Conservation (phyloP, 2,329 filamentous ascomycete species). For the Stachybotrys elegans region DNA sequence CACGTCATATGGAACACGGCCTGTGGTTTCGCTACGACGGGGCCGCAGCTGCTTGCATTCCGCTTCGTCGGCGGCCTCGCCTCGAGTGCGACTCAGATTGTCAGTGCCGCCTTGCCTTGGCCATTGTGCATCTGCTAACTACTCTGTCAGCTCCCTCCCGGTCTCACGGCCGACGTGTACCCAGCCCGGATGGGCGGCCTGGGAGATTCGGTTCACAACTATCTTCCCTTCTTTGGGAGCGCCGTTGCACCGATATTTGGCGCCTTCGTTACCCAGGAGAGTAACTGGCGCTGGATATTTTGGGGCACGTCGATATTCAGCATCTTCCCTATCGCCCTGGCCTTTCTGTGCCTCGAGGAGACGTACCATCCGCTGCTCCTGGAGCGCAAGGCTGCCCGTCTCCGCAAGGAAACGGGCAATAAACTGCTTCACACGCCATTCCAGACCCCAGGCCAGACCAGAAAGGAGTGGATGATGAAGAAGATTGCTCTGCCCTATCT, state of each 20-base stretch:
- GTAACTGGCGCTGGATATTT: constrained; percentile 41
- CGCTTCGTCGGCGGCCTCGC: constrained; percentile 54
- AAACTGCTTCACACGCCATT: not conserved
- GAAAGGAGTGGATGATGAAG: constrained; percentile 33
- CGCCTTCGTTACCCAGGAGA: constrained; percentile 27
- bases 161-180: constrained; percentile 59
- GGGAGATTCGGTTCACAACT: constrained; percentile 57
- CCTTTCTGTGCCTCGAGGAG: constrained; percentile 45
- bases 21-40: no score
- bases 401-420: constrained; percentile 45
- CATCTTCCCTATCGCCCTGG: not conserved
- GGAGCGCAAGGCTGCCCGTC: constrained; percentile 47
- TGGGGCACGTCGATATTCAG: constrained; percentile 11
- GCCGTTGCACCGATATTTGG: constrained; percentile 41
- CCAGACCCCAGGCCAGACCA: not conserved
- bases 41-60: constrained; percentile 47
- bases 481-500: constrained; percentile 55
- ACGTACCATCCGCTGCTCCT: constrained; percentile 52
- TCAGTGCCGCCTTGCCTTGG: constrained; percentile 55
- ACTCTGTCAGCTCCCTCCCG: no score
- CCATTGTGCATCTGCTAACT: constrained; percentile 58
- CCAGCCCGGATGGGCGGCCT: constrained; percentile 50
- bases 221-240: constrained; percentile 54
- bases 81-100: no score
- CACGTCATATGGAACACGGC: no score